A percentile compares a stretch with the other conserved stretches of the same genome.
These are phyloP conservation scores for Tulasnella sp. DNA, from an alignment of 768 basidiomycete genomes.

Conservation along the genomic window DNA sequence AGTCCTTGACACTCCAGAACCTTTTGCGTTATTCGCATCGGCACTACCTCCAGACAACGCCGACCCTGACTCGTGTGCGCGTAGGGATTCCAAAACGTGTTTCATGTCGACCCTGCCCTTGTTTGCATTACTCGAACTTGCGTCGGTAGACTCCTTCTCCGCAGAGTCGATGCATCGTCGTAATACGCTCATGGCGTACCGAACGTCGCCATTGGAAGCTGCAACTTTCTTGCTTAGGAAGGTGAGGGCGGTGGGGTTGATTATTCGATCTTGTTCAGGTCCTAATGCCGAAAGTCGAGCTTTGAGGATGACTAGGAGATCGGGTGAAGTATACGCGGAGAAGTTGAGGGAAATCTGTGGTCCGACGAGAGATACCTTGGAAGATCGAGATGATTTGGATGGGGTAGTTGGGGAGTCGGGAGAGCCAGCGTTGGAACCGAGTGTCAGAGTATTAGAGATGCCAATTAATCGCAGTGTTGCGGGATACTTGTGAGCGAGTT, in stretches of 20 bases:
- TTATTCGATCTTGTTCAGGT: conserved; percentile 3
- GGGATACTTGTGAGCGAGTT: conserved; percentile 2
- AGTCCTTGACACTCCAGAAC: conserved; percentile 8
- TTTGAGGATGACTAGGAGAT: conserved; percentile 15
- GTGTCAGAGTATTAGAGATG: conserved; percentile 18
- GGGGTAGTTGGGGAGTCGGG: conserved; percentile 2
- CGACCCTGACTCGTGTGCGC: conserved; percentile 9
- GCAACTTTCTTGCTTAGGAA: conserved; percentile 17
- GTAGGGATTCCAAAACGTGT: conserved; percentile 17
- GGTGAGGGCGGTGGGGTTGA: conserved; percentile 16
- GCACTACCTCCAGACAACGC: conserved; percentile 1
- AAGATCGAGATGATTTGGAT: neutral
- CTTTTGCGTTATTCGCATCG: neutral
- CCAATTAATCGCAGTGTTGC: conserved; percentile 15
- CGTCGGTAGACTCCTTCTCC: neutral
- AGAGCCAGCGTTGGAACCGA: conserved; percentile 4
- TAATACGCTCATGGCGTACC: conserved; percentile 16
- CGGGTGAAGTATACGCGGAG: conserved; percentile 15
- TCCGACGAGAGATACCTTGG: neutral
- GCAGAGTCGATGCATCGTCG: conserved; percentile 16
- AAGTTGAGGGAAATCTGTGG: conserved; percentile 16
- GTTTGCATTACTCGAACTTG: neutral
- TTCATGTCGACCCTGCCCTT: conserved; percentile 15
- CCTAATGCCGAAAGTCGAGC: conserved; percentile 10
- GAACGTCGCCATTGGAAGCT: conserved; percentile 16